These are phyloP conservation scores for Candolleomyces efflorescens DNA, from an alignment of 768 basidiomycete genomes.

Conservation along the genomic window DNA sequence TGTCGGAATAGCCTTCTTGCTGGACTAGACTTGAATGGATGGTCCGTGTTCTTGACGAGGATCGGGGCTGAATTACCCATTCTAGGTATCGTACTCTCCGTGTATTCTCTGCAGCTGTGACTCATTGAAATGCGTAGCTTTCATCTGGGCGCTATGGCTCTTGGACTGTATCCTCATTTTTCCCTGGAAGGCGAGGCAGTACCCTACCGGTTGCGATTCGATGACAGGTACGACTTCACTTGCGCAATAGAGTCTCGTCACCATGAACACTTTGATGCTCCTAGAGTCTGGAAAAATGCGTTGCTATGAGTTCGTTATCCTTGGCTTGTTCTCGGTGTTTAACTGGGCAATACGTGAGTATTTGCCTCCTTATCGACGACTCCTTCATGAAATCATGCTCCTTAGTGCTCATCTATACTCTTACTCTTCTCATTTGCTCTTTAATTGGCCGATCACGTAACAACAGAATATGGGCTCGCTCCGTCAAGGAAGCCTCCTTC, in stretches of 20 bases:
- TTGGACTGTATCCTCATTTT: not conserved
- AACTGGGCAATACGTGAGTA: not conserved
- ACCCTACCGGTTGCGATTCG: not conserved
- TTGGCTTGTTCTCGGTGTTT: not conserved
- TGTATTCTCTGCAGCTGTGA: too few relatives aligned
- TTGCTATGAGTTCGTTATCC: not conserved
- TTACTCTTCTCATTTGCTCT: not conserved
- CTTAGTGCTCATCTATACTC: not conserved
- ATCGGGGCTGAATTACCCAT: not conserved
- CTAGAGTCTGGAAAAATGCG: not conserved
- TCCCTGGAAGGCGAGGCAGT: not conserved
- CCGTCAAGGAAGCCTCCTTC: constrained; percentile 5
- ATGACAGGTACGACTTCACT: not conserved
- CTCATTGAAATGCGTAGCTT: not conserved
- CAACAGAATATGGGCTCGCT: not conserved
- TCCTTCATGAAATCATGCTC: not conserved
- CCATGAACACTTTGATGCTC: too few relatives aligned
- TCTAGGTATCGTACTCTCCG: not conserved
- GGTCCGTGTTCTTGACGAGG: not conserved
- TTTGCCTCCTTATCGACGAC: not conserved
- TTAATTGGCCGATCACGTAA: not conserved
- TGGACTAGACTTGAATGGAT: not conserved
- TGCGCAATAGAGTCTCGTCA: not conserved
- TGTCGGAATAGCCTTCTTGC: not conserved
- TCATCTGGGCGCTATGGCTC: not conserved